Base-by-base conservation (phyloP, 2,329 filamentous ascomycete genomes). In the Cryphonectria radicalis region DNA sequence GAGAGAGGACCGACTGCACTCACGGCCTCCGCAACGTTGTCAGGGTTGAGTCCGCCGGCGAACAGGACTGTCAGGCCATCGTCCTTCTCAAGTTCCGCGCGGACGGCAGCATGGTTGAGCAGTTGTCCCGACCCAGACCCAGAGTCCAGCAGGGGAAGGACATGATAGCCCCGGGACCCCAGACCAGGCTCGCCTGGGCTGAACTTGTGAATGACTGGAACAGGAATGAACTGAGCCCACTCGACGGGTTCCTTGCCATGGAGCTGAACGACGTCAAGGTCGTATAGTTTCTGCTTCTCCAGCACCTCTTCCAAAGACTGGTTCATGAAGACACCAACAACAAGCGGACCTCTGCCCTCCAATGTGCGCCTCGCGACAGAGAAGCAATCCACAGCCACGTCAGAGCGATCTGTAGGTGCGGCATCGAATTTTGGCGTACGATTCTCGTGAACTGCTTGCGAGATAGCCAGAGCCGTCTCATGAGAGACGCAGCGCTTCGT, bases 271-370 rank as follows among this genome's bases (percentile, higher is more conserved):
- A 97, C 84, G 79, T 99, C 96, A 60, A 99, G 88, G 63, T 87
- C 86, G 74, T 97, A 90, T 17, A 90, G 85, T 74, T 89, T 89
- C 76, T 97, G 93, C 79, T 95, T 90, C 74, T 91, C 88, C 66
- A 98, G 85, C 8, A 99, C 86, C 76, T 97, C 94, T 50, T 89
- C 88, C 13, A 99, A 85, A 0, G 95, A 90, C 78, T 98, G 95
- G 79, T 98, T 93, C 77, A 93, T 92, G 84, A 99, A 99, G 2
- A 99, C 95, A 70, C 96, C 96, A 6, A 97, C 96, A 0, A 99
- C 86, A 3, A 96, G 86, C 0, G 95, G 91, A 13, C 92, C 82
- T 19, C 88, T 78, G 79, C 84, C 78, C 79, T 86, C 81, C 5
- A 91, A 80, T 71, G 79, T 74, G 11, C 68, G 63, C 14, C 64